Conservation (phyloP, 331 rosid species). For the Malus hybrid region DNA sequence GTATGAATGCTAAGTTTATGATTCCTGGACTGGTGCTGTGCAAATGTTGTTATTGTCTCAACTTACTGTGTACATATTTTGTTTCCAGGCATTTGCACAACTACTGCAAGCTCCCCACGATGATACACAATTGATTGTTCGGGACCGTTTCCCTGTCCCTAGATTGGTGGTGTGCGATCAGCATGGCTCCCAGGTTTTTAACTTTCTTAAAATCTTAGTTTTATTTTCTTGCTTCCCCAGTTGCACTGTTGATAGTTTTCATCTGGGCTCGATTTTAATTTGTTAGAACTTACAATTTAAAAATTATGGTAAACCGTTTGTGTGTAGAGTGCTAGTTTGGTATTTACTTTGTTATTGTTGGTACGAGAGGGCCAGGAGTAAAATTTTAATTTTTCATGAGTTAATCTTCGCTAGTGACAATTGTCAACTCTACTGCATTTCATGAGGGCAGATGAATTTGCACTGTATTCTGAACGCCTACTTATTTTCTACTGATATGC, state of each 20-base stretch:
- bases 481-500: conserved; percentile 8
- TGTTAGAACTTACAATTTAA: background rate
- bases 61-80: background rate
- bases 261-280: background rate
- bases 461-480: too few relatives aligned
- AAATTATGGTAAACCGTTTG: background rate
- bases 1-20: conserved; percentile 27
- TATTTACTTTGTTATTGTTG: background rate
- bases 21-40: background rate
- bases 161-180: conserved; percentile 96
- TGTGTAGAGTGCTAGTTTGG: background rate
- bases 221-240: background rate
- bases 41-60: background rate
- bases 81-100: conserved; percentile 71
- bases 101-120: conserved; percentile 71
- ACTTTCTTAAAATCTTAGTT: background rate
- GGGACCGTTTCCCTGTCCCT: conserved; percentile 91
- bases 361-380: background rate
- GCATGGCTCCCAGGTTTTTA: conserved; percentile 93
- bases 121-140: conserved; percentile 59
- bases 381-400: background rate
- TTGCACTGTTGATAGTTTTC: background rate
- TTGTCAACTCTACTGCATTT: background rate
- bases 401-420: background rate
- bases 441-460: background rate